phyloP scores from a whole-genome alignment of 2,329 filamentous ascomycete species.

The Ophiostoma himal-ulmi region DNA sequence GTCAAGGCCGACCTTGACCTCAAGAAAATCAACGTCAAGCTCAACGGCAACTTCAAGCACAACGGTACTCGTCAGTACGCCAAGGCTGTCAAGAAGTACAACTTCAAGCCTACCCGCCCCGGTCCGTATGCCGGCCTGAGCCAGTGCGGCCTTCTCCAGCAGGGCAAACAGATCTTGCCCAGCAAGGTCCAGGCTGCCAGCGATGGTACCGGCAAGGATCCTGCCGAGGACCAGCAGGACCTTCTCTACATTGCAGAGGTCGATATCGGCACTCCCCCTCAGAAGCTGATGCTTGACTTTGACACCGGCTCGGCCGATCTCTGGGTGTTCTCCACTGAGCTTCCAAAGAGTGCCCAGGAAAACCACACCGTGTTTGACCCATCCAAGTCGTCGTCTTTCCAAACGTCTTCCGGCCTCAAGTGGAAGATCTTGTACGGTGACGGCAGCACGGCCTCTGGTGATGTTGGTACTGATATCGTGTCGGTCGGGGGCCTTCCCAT shows the following conservation, averaged over 20 bases:
- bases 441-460: constrained; percentile 58
- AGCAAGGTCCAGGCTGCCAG: constrained; percentile 21
- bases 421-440: constrained; percentile 68
- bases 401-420: constrained; percentile 41
- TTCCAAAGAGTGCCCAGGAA: constrained; percentile 36
- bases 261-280: constrained; percentile 57
- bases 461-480: constrained; percentile 58
- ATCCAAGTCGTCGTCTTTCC: constrained; percentile 55
- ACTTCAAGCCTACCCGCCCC: constrained; percentile 32
- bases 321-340: constrained; percentile 56
- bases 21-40: constrained; percentile 46
- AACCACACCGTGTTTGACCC: constrained; percentile 55
- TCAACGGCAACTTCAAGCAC: constrained; percentile 54
- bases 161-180: neutral
- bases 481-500: constrained; percentile 56
- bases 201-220: constrained; percentile 45
- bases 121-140: constrained; percentile 53
- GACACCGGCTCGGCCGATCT: constrained; percentile 67
- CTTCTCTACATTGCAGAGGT: constrained; percentile 59
- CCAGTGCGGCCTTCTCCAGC: constrained; percentile 40
- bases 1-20: constrained; percentile 35
- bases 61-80: constrained; percentile 60
- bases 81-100: constrained; percentile 53
- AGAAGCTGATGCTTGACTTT: constrained; percentile 59
- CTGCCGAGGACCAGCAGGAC: constrained; percentile 61